Conservation (phyloP, 371 early-diverging fungal species). For the Neoconidiobolus thromboides region DNA sequence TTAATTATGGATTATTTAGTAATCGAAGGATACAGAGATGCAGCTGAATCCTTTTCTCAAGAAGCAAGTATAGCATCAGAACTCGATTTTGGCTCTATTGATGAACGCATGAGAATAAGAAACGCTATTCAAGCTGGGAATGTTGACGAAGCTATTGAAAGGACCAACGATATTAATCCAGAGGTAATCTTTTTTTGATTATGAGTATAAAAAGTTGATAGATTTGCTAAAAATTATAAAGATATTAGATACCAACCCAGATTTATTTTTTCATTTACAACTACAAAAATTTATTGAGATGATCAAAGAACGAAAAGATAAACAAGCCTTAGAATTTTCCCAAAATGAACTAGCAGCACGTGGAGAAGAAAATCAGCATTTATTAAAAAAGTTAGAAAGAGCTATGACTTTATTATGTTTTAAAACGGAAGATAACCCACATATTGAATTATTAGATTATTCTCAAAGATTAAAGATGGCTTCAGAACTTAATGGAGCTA, state of each 20-base stretch:
- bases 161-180: slow-evolving; percentile 90
- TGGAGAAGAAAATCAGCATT: slow-evolving; percentile 88
- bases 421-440: slow-evolving; percentile 49
- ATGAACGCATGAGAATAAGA: slow-evolving; percentile 85
- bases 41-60: slow-evolving; percentile 79
- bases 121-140: slow-evolving; percentile 77
- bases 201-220: background rate
- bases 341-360: slow-evolving; percentile 91
- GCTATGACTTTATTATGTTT: slow-evolving; percentile 93
- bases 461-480: slow-evolving; percentile 83
- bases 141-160: slow-evolving; percentile 80
- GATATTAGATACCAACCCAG: slow-evolving; percentile 90
- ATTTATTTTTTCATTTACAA: slow-evolving; percentile 83
- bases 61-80: slow-evolving; percentile 62
- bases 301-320: slow-evolving; percentile 56
- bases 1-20: slow-evolving; percentile 87
- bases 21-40: slow-evolving; percentile 95
- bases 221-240: slow-evolving; percentile 10
- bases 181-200: slow-evolving; percentile 33
- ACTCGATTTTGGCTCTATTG: slow-evolving; percentile 71
- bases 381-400: slow-evolving; percentile 77
- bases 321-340: slow-evolving; percentile 83
- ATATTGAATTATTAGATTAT: slow-evolving; percentile 64
- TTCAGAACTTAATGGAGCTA: slow-evolving; percentile 81
- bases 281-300: slow-evolving; percentile 90